Conservation (phyloP, 2,329 filamentous ascomycete genomes). For the Reticulascus tulasneorum region DNA sequence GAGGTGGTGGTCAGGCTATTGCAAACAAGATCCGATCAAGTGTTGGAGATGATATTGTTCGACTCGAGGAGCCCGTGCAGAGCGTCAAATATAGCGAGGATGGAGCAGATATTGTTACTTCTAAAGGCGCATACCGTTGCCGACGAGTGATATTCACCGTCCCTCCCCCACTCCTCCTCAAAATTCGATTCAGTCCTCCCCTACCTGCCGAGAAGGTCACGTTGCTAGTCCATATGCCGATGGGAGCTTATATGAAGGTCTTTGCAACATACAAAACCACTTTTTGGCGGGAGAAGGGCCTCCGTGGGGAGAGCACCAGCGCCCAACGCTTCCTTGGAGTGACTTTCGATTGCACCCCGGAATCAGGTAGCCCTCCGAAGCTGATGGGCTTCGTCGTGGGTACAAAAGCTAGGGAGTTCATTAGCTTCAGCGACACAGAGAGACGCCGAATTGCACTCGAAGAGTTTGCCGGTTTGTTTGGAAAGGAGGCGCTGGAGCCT, state of each 20-base stretch:
- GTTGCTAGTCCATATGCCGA: constrained; percentile 12
- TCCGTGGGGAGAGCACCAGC: constrained; percentile 11
- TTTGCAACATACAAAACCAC: constrained; percentile 13
- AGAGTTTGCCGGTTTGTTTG: constrained; percentile 12
- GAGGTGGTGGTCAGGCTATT: constrained; percentile 10
- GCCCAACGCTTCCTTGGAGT: constrained; percentile 5
- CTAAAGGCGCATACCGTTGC: constrained; percentile 1
- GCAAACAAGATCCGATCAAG: constrained; percentile 8
- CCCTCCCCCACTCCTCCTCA: constrained; percentile 9
- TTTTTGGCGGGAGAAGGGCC: constrained; percentile 10
- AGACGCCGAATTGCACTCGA: constrained; percentile 11
- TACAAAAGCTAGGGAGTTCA: constrained; percentile 10
- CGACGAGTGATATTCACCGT: constrained; percentile 10
- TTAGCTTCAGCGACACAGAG: constrained; percentile 8
- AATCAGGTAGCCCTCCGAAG: constrained; percentile 3
- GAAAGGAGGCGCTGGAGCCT: constrained; percentile 12
- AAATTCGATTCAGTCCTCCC: constrained; percentile 10
- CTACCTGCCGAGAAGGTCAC: constrained; percentile 8
- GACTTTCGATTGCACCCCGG: constrained; percentile 7
- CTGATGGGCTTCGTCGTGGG: constrained; percentile 12
- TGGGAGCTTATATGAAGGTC: constrained; percentile 10
- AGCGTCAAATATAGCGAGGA: constrained; percentile 6
- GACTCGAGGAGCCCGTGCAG: constrained; percentile 8
- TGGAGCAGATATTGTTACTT: constrained; percentile 2
- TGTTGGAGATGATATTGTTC: constrained; percentile 7